phyloP scores from a whole-genome alignment of 805 yeast genomes.

The Lachancea kluyveri region DNA sequence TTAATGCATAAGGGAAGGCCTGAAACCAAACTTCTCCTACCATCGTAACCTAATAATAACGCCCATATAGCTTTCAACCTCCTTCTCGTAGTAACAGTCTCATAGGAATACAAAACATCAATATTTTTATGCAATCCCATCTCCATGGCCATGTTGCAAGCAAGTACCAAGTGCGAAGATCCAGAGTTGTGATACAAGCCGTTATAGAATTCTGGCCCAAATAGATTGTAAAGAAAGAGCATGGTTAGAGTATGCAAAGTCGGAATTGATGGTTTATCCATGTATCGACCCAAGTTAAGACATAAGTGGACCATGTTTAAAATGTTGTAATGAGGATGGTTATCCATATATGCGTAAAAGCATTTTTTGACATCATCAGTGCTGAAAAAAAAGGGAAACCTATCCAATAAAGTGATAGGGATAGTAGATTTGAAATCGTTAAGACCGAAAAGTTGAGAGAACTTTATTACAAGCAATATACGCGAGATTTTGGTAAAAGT shows the following conservation, averaged over 20 bases:
- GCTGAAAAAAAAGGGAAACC: conserved; percentile 1
- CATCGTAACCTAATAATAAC: conserved; percentile 1
- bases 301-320: neutral
- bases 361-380: neutral
- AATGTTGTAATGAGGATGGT: neutral
- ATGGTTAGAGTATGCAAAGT: neutral
- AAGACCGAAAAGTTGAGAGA: conserved; percentile 1
- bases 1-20: conserved; percentile 1
- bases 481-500: conserved; percentile 1
- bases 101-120: conserved; percentile 1
- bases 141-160: conserved; percentile 2
- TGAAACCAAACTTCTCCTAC: neutral
- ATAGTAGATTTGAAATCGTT: neutral
- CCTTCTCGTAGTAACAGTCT: neutral
- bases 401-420: neutral
- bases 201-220: neutral
- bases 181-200: neutral
- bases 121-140: conserved; percentile 2
- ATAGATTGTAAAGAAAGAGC: neutral
- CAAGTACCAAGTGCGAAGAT: neutral
- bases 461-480: neutral
- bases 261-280: neutral
- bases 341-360: neutral
- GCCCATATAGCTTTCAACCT: conserved; percentile 1
- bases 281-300: neutral